Evolutionary conservation across 179 eudicot genomes (phyloP).

Genomic region (Silene coronaria): DNA sequence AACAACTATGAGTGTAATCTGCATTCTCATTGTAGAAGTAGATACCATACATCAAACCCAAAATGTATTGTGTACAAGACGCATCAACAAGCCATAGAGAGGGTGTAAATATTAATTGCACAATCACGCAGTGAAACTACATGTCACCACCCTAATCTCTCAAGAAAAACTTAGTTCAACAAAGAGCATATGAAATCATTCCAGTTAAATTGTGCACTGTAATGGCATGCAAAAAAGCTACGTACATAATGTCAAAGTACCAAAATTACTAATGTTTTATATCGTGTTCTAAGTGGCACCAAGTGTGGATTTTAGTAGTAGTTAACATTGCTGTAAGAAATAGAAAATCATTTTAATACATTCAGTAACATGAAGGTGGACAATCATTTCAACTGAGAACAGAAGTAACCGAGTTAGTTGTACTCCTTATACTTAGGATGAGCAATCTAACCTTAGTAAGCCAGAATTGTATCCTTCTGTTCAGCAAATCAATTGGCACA

Average conservation of each 20-base stretch:
- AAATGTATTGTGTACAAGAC: not conserved
- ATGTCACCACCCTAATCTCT: not conserved
- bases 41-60: too few relatives aligned
- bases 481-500: conserved; percentile 70
- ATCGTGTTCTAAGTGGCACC: not conserved
- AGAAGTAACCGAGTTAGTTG: not conserved
- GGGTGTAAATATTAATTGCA: not conserved
- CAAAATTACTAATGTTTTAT: not conserved
- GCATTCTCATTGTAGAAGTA: not conserved
- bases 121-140: not conserved
- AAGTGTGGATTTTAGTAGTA: not conserved
- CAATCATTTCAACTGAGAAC: conserved; percentile 2
- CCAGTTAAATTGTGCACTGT: not conserved
- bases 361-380: not conserved
- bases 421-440: not conserved
- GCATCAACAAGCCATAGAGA: not conserved
- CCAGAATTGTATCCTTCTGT: conserved; percentile 83
- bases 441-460: conserved; percentile 68
- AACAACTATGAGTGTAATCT: not conserved
- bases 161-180: not conserved
- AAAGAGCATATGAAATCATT: conserved; percentile 1
- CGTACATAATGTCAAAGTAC: not conserved
- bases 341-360: not conserved
- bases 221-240: not conserved
- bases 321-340: not conserved